Evolutionary conservation across 2,329 filamentous ascomycete genomes (phyloP).

Genomic region (Xylaria sp.): DNA sequence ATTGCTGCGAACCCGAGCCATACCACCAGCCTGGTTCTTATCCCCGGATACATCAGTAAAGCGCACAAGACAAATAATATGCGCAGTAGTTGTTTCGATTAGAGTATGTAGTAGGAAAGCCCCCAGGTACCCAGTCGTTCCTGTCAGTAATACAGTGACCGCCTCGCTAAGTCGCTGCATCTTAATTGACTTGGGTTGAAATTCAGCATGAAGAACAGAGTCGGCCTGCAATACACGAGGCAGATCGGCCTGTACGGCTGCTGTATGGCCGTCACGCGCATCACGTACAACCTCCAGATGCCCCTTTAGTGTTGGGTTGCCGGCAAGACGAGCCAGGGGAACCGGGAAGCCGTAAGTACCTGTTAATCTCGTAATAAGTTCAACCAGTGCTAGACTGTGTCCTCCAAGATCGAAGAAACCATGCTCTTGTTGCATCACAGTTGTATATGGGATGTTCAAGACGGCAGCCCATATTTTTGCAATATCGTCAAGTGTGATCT

Average conservation of each 20-base stretch:
- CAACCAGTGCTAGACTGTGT: slow-evolving; percentile 80
- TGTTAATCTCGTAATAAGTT: slow-evolving; percentile 76
- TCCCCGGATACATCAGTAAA: slow-evolving; percentile 74
- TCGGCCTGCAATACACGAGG: slow-evolving; percentile 75
- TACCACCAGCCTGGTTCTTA: slow-evolving; percentile 68
- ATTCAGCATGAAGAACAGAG: slow-evolving; percentile 74
- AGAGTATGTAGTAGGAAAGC: slow-evolving; percentile 77
- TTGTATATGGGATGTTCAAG: slow-evolving; percentile 69
- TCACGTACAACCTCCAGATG: slow-evolving; percentile 77
- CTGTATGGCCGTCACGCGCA: slow-evolving; percentile 76
- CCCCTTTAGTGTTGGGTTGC: slow-evolving; percentile 75
- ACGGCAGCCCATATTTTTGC: slow-evolving; percentile 77
- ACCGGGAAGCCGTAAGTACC: slow-evolving; percentile 78
- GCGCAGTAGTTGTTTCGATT: slow-evolving; percentile 73
- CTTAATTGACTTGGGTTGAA: slow-evolving; percentile 64
- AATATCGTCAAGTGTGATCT: slow-evolving; percentile 73
- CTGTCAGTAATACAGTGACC: slow-evolving; percentile 76
- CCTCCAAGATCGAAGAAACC: slow-evolving; percentile 86
- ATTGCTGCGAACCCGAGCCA: slow-evolving; percentile 78
- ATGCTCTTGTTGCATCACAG: slow-evolving; percentile 72
- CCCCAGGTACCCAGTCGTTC: slow-evolving; percentile 79
- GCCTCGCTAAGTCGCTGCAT: slow-evolving; percentile 71
- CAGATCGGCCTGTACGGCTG: slow-evolving; percentile 78
- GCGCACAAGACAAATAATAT: slow-evolving; percentile 77
- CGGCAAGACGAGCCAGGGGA: slow-evolving; percentile 75